phyloP scores from a whole-genome alignment of 495 filamentous ascomycete genomes.

The Lophiostoma macrostomum region DNA sequence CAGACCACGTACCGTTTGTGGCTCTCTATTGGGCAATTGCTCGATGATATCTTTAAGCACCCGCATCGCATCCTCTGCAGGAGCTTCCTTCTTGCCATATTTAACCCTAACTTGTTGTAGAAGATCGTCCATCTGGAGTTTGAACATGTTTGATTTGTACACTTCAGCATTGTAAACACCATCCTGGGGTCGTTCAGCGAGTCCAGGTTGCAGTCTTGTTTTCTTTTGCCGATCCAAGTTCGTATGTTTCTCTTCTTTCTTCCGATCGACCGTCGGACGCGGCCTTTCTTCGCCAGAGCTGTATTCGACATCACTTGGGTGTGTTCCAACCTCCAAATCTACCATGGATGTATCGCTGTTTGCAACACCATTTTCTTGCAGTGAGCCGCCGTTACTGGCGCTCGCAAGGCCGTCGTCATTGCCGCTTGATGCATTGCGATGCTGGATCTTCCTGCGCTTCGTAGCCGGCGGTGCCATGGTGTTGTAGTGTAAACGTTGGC shows the following conservation, averaged over 20 bases:
- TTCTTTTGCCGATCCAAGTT: background rate
- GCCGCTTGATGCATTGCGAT: constrained; percentile 25
- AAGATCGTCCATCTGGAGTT: constrained; percentile 83
- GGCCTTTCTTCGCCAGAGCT: background rate
- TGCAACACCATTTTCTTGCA: too few relatives aligned
- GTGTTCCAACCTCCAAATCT: too few relatives aligned
- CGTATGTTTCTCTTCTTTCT: background rate
- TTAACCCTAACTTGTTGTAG: constrained; percentile 64
- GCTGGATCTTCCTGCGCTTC: constrained; percentile 39
- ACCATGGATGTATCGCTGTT: too few relatives aligned
- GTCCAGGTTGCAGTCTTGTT: constrained; percentile 11
- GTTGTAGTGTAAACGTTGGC: too few relatives aligned
- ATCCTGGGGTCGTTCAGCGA: constrained; percentile 14
- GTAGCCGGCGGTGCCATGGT: constrained; percentile 34
- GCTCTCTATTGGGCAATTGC: constrained; percentile 53
- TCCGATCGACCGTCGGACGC: too few relatives aligned
- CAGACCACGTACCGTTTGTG: constrained; percentile 51
- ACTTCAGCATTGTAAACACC: constrained; percentile 34
- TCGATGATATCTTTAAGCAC: constrained; percentile 75
- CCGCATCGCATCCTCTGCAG: constrained; percentile 67
- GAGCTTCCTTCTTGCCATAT: constrained; percentile 61
- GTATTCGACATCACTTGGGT: background rate
- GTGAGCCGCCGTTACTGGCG: too few relatives aligned
- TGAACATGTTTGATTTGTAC: constrained; percentile 73
- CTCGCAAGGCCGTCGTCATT: constrained; percentile 22